Conservation (phyloP, 1,139 yeast species). For the Yamadazyma membranifaciens region DNA sequence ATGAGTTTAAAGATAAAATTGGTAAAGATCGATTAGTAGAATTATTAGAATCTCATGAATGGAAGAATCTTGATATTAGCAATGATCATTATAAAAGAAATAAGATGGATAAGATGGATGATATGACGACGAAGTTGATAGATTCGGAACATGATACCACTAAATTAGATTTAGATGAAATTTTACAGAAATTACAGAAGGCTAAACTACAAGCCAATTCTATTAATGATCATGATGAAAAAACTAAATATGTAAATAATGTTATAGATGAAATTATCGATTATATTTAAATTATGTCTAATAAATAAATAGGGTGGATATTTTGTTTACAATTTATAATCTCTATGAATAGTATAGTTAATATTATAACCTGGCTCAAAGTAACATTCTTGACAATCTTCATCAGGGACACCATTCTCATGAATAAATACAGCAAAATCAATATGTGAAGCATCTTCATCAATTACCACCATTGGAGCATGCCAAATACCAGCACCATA, state of each 20-base stretch:
- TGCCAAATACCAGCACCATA: conserved; percentile 76
- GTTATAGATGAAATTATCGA: conserved; percentile 39
- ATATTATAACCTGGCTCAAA: conserved; percentile 59
- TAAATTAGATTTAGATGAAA: conserved; percentile 23
- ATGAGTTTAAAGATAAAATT: conserved; percentile 26
- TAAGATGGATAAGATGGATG: conserved; percentile 21
- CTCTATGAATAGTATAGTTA: conserved; percentile 21
- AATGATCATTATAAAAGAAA: conserved; percentile 15
- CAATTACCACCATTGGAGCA: conserved; percentile 89
- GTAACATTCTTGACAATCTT: conserved; percentile 80
- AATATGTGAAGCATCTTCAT: conserved; percentile 46
- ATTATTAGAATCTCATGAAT: conserved; percentile 39
- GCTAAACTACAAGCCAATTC: conserved; percentile 28
- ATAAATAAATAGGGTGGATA: not conserved
- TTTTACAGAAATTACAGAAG: conserved; percentile 28
- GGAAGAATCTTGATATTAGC: conserved; percentile 25
- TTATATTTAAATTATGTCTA: conserved; percentile 22
- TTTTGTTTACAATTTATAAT: conserved; percentile 15
- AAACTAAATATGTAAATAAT: conserved; percentile 29
- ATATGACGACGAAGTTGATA: conserved; percentile 30
- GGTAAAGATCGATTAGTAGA: conserved; percentile 35
- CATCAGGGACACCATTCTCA: conserved; percentile 76
- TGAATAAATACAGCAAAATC: conserved; percentile 87
- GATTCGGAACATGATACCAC: conserved; percentile 11
- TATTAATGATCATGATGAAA: conserved; percentile 23